Base-by-base conservation (phyloP, 352 stramenopile species). In the Phytophthora rubi region DNA sequence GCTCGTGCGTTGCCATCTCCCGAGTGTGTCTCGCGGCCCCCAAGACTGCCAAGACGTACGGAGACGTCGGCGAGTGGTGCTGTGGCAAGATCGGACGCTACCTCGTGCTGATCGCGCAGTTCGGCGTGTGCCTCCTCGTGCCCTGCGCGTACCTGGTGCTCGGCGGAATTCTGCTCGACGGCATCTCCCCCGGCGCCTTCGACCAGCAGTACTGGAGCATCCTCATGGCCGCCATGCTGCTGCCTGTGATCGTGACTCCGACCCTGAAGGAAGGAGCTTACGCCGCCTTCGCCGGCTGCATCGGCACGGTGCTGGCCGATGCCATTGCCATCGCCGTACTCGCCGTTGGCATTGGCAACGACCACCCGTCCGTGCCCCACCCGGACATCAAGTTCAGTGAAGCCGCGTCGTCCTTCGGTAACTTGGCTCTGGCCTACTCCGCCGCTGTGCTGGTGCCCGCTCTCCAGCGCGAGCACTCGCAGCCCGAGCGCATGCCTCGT, bases 141-240 rank as follows among this genome's bases (percentile, higher is more conserved):
- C 76, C 79, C 5, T 83, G 76, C 55, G 73, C 73, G 42, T 86
- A 84, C 70, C 76, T 86, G 33, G 79, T 86, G 66, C 79, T 84
- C 15, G 78, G 78, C 18, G 77, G 78, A 12, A 85, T 71, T 18
- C 44, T 85, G 37, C 66, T 83, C 1, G 65, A 82, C 44, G 64
- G 68, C 26, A 77, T 86, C 53, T 80, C 81, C 2, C 79, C 79
- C 2, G 77, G 65, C 33, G 66, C 75, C 10, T 81, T 83, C 28
- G 53, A 65, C 54, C 59, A 60, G n/a, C 66, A 76, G 30, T 67
- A 73, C 52, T 86, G 79, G 77, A 86, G 80, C 52, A 62, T 85
- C 45, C 62, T 86, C 58, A 86, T 86, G 79, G 75, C 68, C 7
- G 53, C 44, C 5, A 66, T 77, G 68, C 42, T 85, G 32, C 59